These are phyloP conservation scores for Nemania sp. DNA, from an alignment of 2,329 filamentous ascomycete species.

Conservation along the genomic window DNA sequence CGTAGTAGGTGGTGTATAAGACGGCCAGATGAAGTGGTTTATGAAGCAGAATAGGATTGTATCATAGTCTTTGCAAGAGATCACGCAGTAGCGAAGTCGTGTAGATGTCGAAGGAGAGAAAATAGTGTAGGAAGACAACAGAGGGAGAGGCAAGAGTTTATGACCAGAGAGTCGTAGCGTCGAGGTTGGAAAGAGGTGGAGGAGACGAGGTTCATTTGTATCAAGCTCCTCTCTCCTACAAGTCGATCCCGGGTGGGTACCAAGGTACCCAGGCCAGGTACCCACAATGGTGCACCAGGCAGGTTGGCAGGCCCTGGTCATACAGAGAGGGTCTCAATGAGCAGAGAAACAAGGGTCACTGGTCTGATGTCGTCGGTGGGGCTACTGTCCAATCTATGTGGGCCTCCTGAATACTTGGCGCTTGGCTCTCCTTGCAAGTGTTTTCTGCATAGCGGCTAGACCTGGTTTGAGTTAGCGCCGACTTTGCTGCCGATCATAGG, in stretches of 20 bases:
- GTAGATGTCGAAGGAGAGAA: constrained; percentile 1
- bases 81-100: constrained; percentile 26
- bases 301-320: constrained; percentile 26
- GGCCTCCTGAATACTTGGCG: constrained; percentile 25
- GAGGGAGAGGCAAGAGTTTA: constrained; percentile 27
- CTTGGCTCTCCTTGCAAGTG: constrained; percentile 33
- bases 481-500: constrained; percentile 36
- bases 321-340: constrained; percentile 39
- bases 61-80: constrained; percentile 31
- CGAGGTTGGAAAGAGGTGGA: constrained; percentile 29
- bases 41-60: constrained; percentile 16
- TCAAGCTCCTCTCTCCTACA: constrained; percentile 34
- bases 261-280: constrained; percentile 19
- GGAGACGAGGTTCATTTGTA: constrained; percentile 42
- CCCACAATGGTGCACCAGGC: neutral
- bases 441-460: constrained; percentile 37
- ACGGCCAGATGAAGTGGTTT: constrained; percentile 18
- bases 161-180: constrained; percentile 16
- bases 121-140: constrained; percentile 10
- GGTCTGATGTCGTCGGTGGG: constrained; percentile 29
- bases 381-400: constrained; percentile 27
- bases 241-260: constrained; percentile 29
- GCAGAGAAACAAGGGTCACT: constrained; percentile 30
- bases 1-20: constrained; percentile 24
- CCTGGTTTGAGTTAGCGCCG: constrained; percentile 36